Evolutionary conservation across 2,329 filamentous ascomycete species (phyloP).

Genomic region (Aspergillus spinulosporus): DNA sequence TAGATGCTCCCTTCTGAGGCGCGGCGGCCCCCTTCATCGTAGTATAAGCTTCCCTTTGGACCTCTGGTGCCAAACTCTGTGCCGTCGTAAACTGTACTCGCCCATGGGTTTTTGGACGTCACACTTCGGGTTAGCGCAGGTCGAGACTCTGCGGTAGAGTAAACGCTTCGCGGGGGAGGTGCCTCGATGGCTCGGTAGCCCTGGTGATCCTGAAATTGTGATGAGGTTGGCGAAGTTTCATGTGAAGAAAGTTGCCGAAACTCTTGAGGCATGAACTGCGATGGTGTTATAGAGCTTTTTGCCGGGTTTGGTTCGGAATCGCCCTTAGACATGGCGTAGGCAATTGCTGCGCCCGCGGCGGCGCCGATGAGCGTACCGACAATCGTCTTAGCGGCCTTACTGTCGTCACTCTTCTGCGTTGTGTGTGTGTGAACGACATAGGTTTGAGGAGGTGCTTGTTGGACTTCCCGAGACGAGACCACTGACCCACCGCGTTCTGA

Average conservation of each 20-base stretch:
- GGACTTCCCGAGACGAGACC: conserved; percentile 24
- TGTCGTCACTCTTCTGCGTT: conserved; percentile 38
- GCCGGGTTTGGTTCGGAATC: conserved; percentile 43
- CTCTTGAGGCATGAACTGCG: conserved; percentile 23
- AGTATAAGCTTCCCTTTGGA: conserved; percentile 23
- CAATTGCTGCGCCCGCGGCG: conserved; percentile 72
- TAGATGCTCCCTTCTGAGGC: conserved; percentile 42
- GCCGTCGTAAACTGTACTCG: conserved; percentile 44
- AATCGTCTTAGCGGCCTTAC: conserved; percentile 59
- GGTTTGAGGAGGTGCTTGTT: conserved; percentile 24
- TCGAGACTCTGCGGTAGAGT: conserved; percentile 31
- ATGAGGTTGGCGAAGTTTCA: conserved; percentile 24
- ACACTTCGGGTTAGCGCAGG: conserved; percentile 37
- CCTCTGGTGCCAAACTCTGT: conserved; percentile 32
- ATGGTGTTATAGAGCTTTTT: conserved; percentile 25
- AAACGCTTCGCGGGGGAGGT: conserved; percentile 29
- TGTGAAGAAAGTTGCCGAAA: conserved; percentile 25
- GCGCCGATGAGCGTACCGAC: conserved; percentile 77
- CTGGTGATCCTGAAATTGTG: conserved; percentile 27
- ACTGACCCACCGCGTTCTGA: conserved; percentile 20
- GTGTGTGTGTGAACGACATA: conserved; percentile 29
- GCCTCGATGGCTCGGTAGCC: conserved; percentile 37
- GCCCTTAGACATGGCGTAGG: conserved; percentile 70
- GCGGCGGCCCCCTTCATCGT: conserved; percentile 35
- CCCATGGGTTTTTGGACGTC: conserved; percentile 42